Percentiles rank a stretch among this genome's conserved stretches.
Evolutionary conservation across 441 rosid genomes (phyloP).

Genomic region (Bocquillonia castaneifolia): DNA sequence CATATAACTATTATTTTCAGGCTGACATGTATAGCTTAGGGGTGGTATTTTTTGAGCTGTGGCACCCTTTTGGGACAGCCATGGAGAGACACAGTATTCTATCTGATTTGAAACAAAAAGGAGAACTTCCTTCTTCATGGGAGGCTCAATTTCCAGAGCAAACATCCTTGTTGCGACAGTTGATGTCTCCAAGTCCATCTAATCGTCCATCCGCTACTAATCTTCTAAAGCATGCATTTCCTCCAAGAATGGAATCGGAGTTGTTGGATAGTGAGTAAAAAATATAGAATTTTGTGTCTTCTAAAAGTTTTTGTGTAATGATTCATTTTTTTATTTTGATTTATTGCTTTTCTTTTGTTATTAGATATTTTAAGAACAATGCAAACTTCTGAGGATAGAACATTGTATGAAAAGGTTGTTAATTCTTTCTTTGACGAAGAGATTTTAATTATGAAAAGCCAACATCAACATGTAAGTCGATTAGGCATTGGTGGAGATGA

Average conservation of each 20-base stretch:
- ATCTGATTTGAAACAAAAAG: constrained; percentile 80
- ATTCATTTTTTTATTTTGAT: constrained; percentile 25
- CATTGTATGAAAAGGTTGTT: constrained; percentile 77
- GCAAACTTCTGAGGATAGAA: constrained; percentile 85
- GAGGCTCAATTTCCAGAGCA: constrained; percentile 83
- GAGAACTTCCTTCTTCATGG: constrained; percentile 82
- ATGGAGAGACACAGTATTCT: constrained; percentile 80
- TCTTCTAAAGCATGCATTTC: constrained; percentile 76
- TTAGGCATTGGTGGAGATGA: constrained; percentile 37
- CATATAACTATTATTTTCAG: constrained; percentile 36
- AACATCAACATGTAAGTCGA: constrained; percentile 43
- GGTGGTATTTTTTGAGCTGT: constrained; percentile 87
- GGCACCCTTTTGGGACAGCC: constrained; percentile 94
- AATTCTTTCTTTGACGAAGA: constrained; percentile 81
- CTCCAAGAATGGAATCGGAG: constrained; percentile 92
- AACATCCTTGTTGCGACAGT: constrained; percentile 60
- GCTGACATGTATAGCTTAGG: constrained; percentile 99
- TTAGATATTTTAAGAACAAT: constrained; percentile 78
- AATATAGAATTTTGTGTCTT: constrained; percentile 9
- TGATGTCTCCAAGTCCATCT: constrained; percentile 93
- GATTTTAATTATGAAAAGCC: constrained; percentile 43
- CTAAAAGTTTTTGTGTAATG: constrained; percentile 5
- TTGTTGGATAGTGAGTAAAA: constrained; percentile 72
- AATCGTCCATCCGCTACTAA: constrained; percentile 94
- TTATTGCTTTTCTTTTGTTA: constrained; percentile 26